These are phyloP conservation scores for Oehlia diaphana DNA, from an alignment of 192 early-diverging fungal genomes.

Conservation along the genomic window DNA sequence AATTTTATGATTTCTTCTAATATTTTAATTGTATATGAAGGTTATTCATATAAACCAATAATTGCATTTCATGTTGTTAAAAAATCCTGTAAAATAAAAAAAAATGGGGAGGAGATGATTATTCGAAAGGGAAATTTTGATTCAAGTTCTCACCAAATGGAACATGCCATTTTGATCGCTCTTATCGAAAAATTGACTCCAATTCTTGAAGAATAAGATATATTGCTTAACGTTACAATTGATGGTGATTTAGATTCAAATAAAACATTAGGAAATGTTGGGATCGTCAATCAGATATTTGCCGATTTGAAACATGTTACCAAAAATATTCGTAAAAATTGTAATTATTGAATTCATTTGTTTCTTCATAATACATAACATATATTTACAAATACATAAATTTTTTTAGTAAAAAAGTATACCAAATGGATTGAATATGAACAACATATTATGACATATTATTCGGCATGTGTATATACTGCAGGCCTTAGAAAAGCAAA, in stretches of 20 bases:
- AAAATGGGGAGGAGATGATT: background rate
- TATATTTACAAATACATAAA: too few relatives aligned
- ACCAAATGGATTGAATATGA: background rate
- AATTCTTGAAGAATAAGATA: background rate
- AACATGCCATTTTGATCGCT: background rate
- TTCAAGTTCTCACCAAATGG: background rate
- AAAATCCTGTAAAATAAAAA: background rate
- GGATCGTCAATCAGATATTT: constrained; percentile 15
- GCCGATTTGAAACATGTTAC: constrained; percentile 12
- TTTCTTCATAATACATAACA: too few relatives aligned
- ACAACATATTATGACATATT: constrained; percentile 1
- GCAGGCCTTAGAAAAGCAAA: background rate
- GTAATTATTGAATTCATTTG: background rate
- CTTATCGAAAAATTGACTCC: background rate
- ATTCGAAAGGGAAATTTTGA: background rate
- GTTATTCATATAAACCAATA: background rate
- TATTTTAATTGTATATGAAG: background rate
- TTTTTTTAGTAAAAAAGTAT: background rate
- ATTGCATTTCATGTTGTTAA: background rate
- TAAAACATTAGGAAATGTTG: background rate
- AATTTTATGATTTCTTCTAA: background rate
- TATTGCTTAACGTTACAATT: background rate
- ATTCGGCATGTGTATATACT: background rate
- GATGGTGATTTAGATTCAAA: constrained; percentile 1
- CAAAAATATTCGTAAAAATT: constrained; percentile 11